Base-by-base conservation (phyloP, 2,329 filamentous ascomycete species). In the Fusarium coffeatum region DNA sequence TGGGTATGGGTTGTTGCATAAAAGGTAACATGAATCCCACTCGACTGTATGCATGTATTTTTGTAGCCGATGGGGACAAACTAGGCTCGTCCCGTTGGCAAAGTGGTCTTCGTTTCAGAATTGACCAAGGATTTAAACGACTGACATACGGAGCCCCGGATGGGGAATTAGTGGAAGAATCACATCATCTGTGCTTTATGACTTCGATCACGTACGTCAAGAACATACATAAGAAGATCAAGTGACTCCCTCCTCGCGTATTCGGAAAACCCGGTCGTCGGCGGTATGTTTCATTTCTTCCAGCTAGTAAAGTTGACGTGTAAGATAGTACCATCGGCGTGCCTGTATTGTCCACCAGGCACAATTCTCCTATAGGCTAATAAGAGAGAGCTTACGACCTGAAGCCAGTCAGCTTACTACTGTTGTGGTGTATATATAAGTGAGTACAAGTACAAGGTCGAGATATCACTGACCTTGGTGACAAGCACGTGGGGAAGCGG, bases 31-130 rank as follows among this genome's bases (percentile, higher is more conserved):
- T 34, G 43, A 13, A 34, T 54, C 25, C 40, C 47, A 55, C 47
- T 54, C 59, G 42, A 43, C 34, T 53, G 18, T 46, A 42, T 27
- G 32, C 49, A 51, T 41, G 32, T 51, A 51, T 43, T 49, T 40
- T 27, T 34, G 46, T 40, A 57, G 55, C 45, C 25, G 37, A 55
- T 49, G 55, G 47, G 51, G 50, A 64, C 23, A 43, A 41, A 50
- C 49, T 68, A 58, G 59, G 59, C 53, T 61, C 59, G 30, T 59
- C 66, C 59, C 50, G 46, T 48, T 34, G n/a, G 28, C 18, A 45
- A 41, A 57, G 47, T 51, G 53, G 57, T 55, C 47, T 61, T 68
- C 30, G 68, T 71, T 71, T 68, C 68, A 69, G 59, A 61, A 23
- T 55, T 41, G 37, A 47, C 43, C 54, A 58, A 53, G 64, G 58